phyloP scores from a whole-genome alignment of 768 basidiomycete species.

The Leccinum subtestaceum region DNA sequence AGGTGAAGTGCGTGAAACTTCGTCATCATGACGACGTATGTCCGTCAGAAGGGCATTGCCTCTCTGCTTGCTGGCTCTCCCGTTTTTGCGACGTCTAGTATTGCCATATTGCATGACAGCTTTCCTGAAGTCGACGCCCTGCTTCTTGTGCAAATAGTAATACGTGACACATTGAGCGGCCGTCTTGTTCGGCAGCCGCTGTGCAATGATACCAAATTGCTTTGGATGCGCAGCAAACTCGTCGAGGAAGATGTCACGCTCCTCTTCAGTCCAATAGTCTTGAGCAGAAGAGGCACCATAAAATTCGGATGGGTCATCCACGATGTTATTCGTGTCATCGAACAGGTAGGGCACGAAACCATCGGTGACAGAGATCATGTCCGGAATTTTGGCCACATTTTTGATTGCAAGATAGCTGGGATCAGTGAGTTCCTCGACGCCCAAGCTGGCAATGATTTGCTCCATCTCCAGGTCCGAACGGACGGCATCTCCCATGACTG shows the following conservation, averaged over 20 bases:
- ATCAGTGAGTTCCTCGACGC: slow-evolving; percentile 90
- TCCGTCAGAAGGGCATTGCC: slow-evolving; percentile 80
- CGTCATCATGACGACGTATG: slow-evolving; percentile 72
- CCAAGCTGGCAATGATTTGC: slow-evolving; percentile 92
- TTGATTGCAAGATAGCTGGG: slow-evolving; percentile 81
- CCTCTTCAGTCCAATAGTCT: slow-evolving; percentile 84
- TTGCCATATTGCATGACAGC: slow-evolving; percentile 65
- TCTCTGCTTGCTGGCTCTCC: slow-evolving; percentile 68
- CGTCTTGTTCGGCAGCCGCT: slow-evolving; percentile 78
- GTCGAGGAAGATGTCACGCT: slow-evolving; percentile 74
- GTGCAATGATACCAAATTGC: slow-evolving; percentile 92
- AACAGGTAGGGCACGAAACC: slow-evolving; percentile 61
- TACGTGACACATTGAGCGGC: slow-evolving; percentile 86
- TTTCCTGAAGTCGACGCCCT: slow-evolving; percentile 78
- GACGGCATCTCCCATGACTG: slow-evolving; percentile 79
- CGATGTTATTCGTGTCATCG: slow-evolving; percentile 83
- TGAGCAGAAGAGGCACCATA: slow-evolving; percentile 72
- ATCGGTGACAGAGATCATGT: slow-evolving; percentile 76
- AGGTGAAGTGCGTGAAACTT: slow-evolving; percentile 29
- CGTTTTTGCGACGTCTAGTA: slow-evolving; percentile 59
- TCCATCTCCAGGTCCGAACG: slow-evolving; percentile 96
- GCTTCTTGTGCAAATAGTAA: slow-evolving; percentile 95
- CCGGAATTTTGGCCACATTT: slow-evolving; percentile 86
- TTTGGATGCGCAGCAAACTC: slow-evolving; percentile 86
- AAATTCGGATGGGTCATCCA: slow-evolving; percentile 74